Evolutionary conservation across 768 basidiomycete species (phyloP).

Genomic region (Mycena crocata): DNA sequence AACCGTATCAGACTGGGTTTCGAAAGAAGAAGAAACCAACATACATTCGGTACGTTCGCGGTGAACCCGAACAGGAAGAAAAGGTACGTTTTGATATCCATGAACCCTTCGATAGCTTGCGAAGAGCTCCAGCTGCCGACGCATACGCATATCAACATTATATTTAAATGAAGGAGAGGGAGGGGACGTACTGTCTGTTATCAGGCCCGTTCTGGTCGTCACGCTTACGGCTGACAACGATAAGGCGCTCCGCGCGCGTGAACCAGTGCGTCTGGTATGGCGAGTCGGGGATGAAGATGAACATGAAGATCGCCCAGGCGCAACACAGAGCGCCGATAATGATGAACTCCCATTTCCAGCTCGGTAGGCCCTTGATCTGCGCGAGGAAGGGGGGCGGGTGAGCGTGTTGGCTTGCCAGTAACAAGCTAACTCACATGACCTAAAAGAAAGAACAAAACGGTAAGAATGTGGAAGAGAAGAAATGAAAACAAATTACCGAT

Average conservation of each 20-base stretch:
- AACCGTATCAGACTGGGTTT: background rate
- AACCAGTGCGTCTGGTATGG: conserved; percentile 47
- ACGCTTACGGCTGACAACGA: conserved; percentile 49
- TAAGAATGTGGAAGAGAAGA: too few relatives aligned
- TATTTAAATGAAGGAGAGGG: background rate
- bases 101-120: conserved; percentile 42
- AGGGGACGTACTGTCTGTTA: conserved; percentile 31
- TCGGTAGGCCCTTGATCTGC: conserved; percentile 31
- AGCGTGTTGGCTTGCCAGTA: too few relatives aligned
- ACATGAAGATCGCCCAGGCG: conserved; percentile 43
- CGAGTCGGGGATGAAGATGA: conserved; percentile 48
- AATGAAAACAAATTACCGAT: conserved; percentile 28
- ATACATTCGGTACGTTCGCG: conserved; percentile 40
- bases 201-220: conserved; percentile 44
- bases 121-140: conserved; percentile 32
- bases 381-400: too few relatives aligned
- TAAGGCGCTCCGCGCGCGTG: conserved; percentile 44
- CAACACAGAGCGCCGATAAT: conserved; percentile 49
- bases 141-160: too few relatives aligned
- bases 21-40: background rate
- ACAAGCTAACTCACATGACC: conserved; percentile 30
- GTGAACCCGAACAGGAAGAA: conserved; percentile 46
- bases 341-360: conserved; percentile 38
- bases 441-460: background rate
- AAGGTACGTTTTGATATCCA: conserved; percentile 48